Conservation (phyloP, 495 filamentous ascomycete species). For the Bryoglossum gracile region DNA sequence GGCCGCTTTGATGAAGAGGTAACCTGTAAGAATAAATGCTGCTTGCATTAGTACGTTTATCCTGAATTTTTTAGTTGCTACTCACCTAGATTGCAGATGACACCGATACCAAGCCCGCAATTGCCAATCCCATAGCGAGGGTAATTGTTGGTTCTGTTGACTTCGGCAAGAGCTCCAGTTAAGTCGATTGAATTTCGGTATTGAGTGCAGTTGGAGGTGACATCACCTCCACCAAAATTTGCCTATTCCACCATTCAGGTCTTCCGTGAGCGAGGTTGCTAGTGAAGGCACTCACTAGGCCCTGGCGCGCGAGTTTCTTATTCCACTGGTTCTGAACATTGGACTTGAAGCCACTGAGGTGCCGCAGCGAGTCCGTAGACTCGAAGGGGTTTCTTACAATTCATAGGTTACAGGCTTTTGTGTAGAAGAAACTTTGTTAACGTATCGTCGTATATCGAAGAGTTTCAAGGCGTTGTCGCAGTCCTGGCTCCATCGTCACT, state of each 20-base stretch:
- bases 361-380: not conserved
- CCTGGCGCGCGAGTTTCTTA: not conserved
- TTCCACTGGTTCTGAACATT: not conserved
- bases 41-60: slow-evolving; percentile 15
- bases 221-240: slow-evolving; percentile 16
- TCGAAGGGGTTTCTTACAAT: too few relatives aligned
- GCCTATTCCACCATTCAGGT: slow-evolving; percentile 11
- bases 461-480: not conserved
- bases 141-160: not conserved
- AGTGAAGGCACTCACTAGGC: not conserved
- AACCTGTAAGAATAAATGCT: slow-evolving; percentile 6
- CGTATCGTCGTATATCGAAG: not conserved
- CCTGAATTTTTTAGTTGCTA: slow-evolving; percentile 1
- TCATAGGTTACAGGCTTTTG: slow-evolving; percentile 2
- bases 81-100: not conserved
- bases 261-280: slow-evolving; percentile 5
- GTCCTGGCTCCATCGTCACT: not conserved
- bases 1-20: slow-evolving; percentile 11
- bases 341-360: not conserved
- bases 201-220: slow-evolving; percentile 1
- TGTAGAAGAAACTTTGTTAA: slow-evolving; percentile 6
- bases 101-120: not conserved
- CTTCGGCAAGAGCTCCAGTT: not conserved
- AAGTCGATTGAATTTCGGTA: slow-evolving; percentile 5
- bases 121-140: not conserved